Percentiles rank a stretch among this genome's conserved stretches.
These are phyloP conservation scores for Mrakia blollopis DNA, from an alignment of 768 basidiomycete genomes.

Conservation along the genomic window DNA sequence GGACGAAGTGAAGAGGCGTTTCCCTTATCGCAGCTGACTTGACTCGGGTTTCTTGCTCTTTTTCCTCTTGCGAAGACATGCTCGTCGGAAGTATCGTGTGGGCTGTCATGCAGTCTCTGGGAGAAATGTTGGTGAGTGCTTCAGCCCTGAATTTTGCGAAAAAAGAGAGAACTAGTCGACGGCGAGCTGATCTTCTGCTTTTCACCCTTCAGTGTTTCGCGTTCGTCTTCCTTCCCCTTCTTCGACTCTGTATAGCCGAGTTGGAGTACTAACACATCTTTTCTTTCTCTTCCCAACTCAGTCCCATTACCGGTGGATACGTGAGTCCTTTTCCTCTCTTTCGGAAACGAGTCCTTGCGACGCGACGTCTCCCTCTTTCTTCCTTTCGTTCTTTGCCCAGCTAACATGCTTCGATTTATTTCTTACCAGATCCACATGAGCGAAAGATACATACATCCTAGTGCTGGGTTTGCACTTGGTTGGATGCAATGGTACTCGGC, in stretches of 20 bases:
- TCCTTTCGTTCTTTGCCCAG: no score
- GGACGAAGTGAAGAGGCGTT: not conserved
- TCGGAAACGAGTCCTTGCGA: no score
- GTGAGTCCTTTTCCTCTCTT: no score
- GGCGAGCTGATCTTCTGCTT: not conserved
- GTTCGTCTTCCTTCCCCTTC: not conserved
- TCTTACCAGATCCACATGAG: constrained; percentile 44
- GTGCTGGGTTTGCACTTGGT: constrained; percentile 42
- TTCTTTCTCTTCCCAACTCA: not conserved
- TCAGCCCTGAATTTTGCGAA: not conserved
- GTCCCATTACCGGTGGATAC: constrained; percentile 37
- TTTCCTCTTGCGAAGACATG: not conserved
- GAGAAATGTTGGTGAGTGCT: not conserved
- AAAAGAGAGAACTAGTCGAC: not conserved
- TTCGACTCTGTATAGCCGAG: not conserved
- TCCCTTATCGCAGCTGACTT: not conserved
- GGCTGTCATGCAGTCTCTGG: not conserved
- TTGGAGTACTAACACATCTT: not conserved
- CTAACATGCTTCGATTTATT: no score
- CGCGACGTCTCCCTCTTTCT: no score
- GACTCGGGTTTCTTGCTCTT: not conserved
- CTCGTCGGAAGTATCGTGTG: not conserved
- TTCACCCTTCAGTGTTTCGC: not conserved
- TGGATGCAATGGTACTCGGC: constrained; percentile 46
- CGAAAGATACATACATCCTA: constrained; percentile 38